Evolutionary conservation across 2,329 filamentous ascomycete species (phyloP).

Genomic region (Neofusicoccum sp.): DNA sequence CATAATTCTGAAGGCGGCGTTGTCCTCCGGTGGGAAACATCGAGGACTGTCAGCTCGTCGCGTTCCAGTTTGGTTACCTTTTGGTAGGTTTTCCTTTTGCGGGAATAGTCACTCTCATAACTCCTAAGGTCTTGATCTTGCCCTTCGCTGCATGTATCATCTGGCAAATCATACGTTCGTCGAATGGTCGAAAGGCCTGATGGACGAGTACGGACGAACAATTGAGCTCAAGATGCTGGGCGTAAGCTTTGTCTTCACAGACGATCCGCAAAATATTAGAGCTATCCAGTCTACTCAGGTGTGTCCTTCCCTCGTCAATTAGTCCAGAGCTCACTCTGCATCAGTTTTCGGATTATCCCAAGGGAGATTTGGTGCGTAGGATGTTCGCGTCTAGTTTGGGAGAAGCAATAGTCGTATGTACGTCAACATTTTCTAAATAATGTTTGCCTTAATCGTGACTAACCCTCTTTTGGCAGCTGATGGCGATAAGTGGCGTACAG

Average conservation of each 20-base stretch:
- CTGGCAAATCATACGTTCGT: background rate
- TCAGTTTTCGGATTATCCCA: background rate
- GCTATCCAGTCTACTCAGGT: no score
- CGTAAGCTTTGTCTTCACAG: background rate
- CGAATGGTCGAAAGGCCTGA: background rate
- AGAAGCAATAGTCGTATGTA: background rate
- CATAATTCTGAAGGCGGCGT: no score
- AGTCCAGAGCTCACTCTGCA: background rate
- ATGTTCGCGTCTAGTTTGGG: background rate
- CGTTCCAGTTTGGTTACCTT: no score
- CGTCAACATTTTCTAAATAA: background rate
- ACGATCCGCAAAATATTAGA: no score
- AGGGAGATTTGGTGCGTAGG: background rate
- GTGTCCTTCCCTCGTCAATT: no score
- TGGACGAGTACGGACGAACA: background rate
- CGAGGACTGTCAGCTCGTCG: no score
- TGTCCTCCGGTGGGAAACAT: no score
- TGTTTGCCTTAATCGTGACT: background rate
- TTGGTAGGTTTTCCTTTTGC: no score
- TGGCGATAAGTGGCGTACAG: background rate
- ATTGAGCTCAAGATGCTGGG: background rate
- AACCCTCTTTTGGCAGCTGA: background rate
- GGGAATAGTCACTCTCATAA: no score
- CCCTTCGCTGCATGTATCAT: background rate
- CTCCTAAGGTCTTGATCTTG: background rate